phyloP scores from a whole-genome alignment of 345 rosid genomes.

The Gossypium herbaceum region DNA sequence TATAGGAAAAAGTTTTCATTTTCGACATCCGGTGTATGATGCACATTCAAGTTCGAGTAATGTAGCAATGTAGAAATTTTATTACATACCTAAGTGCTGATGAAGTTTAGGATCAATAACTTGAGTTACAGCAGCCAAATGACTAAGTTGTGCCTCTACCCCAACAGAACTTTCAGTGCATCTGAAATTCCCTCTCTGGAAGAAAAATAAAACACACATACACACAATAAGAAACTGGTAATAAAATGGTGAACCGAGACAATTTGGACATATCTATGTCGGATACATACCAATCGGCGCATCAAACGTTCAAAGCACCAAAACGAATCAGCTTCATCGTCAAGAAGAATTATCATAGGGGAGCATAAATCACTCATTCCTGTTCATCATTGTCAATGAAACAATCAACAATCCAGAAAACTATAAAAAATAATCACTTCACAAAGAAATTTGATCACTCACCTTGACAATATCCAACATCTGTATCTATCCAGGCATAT shows the following conservation, averaged over 20 bases:
- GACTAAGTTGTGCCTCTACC: conserved; percentile 85
- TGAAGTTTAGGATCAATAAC: conserved; percentile 95
- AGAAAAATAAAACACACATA: conserved; percentile 23
- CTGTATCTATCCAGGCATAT: conserved; percentile 93
- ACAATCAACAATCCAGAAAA: background rate
- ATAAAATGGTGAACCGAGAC: background rate
- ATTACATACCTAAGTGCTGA: conserved; percentile 73
- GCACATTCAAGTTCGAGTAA: background rate
- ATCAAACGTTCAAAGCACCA: conserved; percentile 97
- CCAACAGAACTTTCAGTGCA: conserved; percentile 90
- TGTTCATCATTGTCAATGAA: conserved; percentile 27
- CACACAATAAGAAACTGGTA: conserved; percentile 25
- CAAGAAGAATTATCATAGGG: conserved; percentile 94
- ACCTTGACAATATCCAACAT: conserved; percentile 99
- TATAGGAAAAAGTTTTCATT: background rate
- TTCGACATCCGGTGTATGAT: background rate
- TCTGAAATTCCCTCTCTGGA: conserved; percentile 89
- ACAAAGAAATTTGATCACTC: background rate
- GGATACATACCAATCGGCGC: conserved; percentile 69
- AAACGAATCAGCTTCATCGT: conserved; percentile 94
- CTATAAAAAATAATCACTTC: background rate
- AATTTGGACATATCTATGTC: background rate
- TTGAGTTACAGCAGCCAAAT: conserved; percentile 83
- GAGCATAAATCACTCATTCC: conserved; percentile 99
- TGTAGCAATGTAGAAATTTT: background rate